Evolutionary conservation across 495 filamentous ascomycete genomes (phyloP), one percentile per base, ranked within the genome.

Genomic region (Xylaria nigripes): DNA sequence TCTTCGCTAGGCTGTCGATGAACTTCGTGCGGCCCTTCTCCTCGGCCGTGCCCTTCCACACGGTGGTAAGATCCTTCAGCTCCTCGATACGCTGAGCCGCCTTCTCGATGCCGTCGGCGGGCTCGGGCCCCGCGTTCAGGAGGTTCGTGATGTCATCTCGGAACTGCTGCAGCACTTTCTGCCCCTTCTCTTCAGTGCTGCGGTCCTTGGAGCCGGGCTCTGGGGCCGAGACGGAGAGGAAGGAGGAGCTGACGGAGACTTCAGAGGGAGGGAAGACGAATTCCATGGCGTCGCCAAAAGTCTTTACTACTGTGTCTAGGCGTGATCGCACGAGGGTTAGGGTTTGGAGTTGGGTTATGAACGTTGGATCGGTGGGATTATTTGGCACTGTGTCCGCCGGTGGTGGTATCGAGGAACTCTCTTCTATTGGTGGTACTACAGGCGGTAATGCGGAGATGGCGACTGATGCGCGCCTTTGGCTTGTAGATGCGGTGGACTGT

Each of bases 11-110:
- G 47, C 80, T 76, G 54, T 96, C 90, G 45, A 98, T 83, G 64
- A 96, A 89, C 51, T 81, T 85, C 10, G 72, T 70, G 56, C 94
- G 76, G 24, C 89, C 90, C 64, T 86, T 91, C 59, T 95, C 93
- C 76, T 97, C 93, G 0, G 87, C 86, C 16, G 94, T 95, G 1
- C 90, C 90, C 62, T 87, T 90, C 88, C 94, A 97, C n/a, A 97
- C 83, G 12, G 69, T 68, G 13, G 80, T 78, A 58, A 95, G 72
- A 43, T 80, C 76, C 55, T 86, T 82, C 23, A 98, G 70, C 61
- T 84, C 79, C 59, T 85, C 81, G 16, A 97, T 81, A 12, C 88
- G 77, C 16, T 72, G 73, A 16, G 77, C 78, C 1, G 92, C 93
- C 22, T 82, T 81, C 50, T 89, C 83, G 18, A 88, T 71, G 30